These are phyloP conservation scores for Colletotrichum siamense DNA, from an alignment of 2,329 filamentous ascomycete species.

Conservation along the genomic window DNA sequence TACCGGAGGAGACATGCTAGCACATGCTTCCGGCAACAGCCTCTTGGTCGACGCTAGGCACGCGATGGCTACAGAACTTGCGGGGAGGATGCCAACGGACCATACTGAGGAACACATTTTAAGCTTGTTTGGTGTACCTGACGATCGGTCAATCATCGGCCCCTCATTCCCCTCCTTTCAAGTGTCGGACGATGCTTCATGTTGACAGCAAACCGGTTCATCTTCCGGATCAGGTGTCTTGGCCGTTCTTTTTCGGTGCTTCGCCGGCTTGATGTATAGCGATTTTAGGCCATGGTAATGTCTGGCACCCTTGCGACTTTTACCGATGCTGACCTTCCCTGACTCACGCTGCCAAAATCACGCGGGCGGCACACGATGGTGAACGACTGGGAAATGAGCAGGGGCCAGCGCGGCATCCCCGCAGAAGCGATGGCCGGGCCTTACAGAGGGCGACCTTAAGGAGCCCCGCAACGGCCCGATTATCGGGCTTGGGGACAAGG, in stretches of 20 bases:
- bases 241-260: background rate
- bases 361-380: background rate
- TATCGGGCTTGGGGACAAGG: background rate
- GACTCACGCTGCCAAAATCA: background rate
- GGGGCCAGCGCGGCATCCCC: background rate
- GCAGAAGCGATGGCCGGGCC: background rate
- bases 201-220: background rate
- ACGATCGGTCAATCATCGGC: background rate
- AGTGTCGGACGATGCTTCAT: no score
- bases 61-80: background rate
- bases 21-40: background rate
- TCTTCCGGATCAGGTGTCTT: background rate
- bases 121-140: conserved; percentile 14
- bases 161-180: background rate
- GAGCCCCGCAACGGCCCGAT: background rate
- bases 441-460: background rate
- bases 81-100: background rate
- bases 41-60: background rate
- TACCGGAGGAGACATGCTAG: background rate
- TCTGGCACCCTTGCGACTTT: background rate
- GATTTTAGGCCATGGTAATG: background rate
- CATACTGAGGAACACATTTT: background rate
- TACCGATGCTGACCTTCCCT: background rate
- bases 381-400: background rate
- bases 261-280: background rate